A percentile compares a stretch with the other conserved stretches of the same genome.
Conservation (phyloP, 148 eudicot species). For the Vaccinium darrowii region DNA sequence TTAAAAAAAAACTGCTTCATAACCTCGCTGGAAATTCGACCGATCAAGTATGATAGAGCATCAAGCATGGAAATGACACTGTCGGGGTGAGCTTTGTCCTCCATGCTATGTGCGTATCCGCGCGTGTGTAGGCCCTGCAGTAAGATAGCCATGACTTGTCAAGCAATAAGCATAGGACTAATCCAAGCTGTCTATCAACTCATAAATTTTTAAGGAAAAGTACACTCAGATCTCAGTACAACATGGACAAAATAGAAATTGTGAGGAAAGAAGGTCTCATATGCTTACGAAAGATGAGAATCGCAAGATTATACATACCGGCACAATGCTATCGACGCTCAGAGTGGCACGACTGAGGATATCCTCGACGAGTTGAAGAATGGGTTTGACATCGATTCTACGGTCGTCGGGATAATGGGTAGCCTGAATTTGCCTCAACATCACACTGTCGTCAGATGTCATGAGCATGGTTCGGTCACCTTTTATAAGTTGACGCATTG, state of each 20-base stretch:
- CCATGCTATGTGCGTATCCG: slow-evolving; percentile 4
- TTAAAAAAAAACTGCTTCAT: too few relatives aligned
- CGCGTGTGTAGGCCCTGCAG: slow-evolving; percentile 20
- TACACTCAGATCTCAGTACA: too few relatives aligned
- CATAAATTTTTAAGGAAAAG: too few relatives aligned
- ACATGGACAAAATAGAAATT: too few relatives aligned
- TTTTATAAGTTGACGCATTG: slow-evolving; percentile 24
- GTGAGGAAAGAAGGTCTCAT: background rate
- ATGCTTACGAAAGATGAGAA: background rate
- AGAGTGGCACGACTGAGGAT: slow-evolving; percentile 26
- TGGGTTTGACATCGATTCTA: slow-evolving; percentile 20
- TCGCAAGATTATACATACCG: slow-evolving; percentile 1
- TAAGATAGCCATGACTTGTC: background rate
- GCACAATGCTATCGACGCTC: background rate
- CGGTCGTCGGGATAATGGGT: slow-evolving; percentile 38
- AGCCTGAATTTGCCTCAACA: slow-evolving; percentile 27
- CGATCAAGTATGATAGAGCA: slow-evolving; percentile 27
- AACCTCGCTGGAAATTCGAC: slow-evolving; percentile 44
- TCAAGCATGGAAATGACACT: slow-evolving; percentile 25
- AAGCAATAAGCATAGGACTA: background rate
- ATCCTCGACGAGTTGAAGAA: slow-evolving; percentile 30
- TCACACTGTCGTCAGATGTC: slow-evolving; percentile 24
- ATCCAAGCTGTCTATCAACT: too few relatives aligned
- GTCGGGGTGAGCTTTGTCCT: slow-evolving; percentile 16
- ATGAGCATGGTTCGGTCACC: slow-evolving; percentile 24